Base-by-base conservation (phyloP, 306 rosid species). In the Clitoria ternatea region DNA sequence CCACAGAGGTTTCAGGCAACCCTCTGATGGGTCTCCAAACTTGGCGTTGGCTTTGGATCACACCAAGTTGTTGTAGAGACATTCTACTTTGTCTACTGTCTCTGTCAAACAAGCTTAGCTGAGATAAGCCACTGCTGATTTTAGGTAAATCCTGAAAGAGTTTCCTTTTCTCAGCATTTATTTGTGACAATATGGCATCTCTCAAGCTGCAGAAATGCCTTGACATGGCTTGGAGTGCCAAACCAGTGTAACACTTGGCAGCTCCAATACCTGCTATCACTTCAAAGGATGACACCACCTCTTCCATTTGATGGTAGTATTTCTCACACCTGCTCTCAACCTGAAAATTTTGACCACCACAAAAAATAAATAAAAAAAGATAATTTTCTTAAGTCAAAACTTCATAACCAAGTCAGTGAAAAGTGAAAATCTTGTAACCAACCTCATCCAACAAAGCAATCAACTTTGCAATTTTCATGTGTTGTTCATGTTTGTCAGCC, bases 21-120 rank as follows among this genome's bases (percentile, higher is more conserved):
- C 97, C 97, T 85, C 92, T 82, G 67, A 91, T 85, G 11, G 97
- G 97, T 83, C 97, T 82, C 92, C 90, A 91, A 0, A 82, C 88
- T 76, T 88, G 97, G 27, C 90, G 63, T 70, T 86, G 95, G 80
- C 77, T 78, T 56, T 88, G 97, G 40, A 88, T 63, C 44, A 88
- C 22, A 15, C 92, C 87, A 78, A 91, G 87, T 53, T 86, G 92
- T 61, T 91, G 96, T 18, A 91, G 92, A 20, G 90, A 50, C 74
- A 78, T 57, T 57, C 85, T 75, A 49, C 52, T 81, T 1, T 80
- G 85, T 66, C 87, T 82, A 7, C 22, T 35, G 36, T 83, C 90
- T 66, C 80, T 74, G 30, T 88, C 97, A 72, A 83, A 81, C 64
- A 91, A 80, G 80, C 83, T 88, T 10, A 88, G 89, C 52, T 86